Evolutionary conservation across 352 stramenopile species (phyloP).

Genomic region (Pythium periplocum): DNA sequence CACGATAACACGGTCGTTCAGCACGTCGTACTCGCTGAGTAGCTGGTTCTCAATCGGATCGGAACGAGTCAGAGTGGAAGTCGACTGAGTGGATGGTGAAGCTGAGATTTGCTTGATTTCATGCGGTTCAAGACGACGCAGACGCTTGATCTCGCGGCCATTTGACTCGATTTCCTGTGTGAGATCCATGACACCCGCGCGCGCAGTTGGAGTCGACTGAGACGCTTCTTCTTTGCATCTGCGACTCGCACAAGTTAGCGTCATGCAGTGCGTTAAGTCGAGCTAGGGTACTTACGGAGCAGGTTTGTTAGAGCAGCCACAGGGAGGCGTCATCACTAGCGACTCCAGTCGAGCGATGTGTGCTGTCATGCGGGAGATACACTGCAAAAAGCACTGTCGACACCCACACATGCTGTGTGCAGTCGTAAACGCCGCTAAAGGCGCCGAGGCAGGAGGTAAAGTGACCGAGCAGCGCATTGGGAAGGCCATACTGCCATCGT

Average conservation of each 20-base stretch:
- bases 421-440: not conserved
- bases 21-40: constrained; percentile 4
- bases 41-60: constrained; percentile 1
- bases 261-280: too few relatives aligned
- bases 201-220: too few relatives aligned
- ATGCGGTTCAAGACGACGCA: not conserved
- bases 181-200: too few relatives aligned
- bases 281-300: too few relatives aligned
- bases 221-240: too few relatives aligned
- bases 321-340: too few relatives aligned
- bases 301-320: too few relatives aligned
- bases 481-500: not conserved
- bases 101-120: not conserved
- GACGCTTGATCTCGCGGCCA: too few relatives aligned
- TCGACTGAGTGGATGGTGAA: not conserved
- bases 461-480: not conserved
- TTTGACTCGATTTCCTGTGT: too few relatives aligned
- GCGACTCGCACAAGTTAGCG: too few relatives aligned
- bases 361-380: not conserved
- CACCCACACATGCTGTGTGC: not conserved
- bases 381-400: not conserved
- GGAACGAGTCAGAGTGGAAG: not conserved
- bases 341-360: not conserved
- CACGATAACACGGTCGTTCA: constrained; percentile 3
- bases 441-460: not conserved